phyloP scores from a whole-genome alignment of 306 rosid genomes.

The Cucurbita ficifolia region DNA sequence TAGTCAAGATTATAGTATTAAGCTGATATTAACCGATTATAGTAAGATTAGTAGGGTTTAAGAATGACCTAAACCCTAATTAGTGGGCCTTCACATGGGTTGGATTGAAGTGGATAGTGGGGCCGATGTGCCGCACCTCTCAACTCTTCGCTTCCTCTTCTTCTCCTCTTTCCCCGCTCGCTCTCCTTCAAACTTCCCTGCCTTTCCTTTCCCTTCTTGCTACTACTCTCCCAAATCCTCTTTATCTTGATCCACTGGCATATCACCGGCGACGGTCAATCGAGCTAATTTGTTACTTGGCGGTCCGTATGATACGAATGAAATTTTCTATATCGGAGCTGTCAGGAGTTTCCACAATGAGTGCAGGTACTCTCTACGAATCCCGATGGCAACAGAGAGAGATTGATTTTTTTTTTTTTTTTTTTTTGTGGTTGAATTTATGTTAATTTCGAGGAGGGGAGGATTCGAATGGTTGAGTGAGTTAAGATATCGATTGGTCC shows the following conservation, averaged over 20 bases:
- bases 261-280: neutral
- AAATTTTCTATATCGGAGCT: neutral
- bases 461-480: neutral
- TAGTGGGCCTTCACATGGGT: no score
- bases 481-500: neutral
- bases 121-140: no score
- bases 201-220: no score
- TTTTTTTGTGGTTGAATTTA: neutral
- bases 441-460: neutral
- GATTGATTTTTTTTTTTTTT: neutral
- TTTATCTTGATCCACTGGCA: neutral
- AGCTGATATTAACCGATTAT: no score
- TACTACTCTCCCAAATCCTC: no score
- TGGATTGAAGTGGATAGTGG: no score
- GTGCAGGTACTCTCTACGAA: constrained; percentile 27
- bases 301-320: neutral
- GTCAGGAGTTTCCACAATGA: constrained; percentile 22
- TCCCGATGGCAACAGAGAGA: neutral
- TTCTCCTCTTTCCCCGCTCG: no score
- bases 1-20: no score
- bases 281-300: neutral
- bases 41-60: no score
- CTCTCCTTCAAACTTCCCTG: no score
- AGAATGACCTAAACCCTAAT: no score
- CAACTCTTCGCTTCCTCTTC: no score